Evolutionary conservation across 495 filamentous ascomycete genomes (phyloP), one percentile per base, ranked within the genome.

Genomic region (Lepraria neglecta): DNA sequence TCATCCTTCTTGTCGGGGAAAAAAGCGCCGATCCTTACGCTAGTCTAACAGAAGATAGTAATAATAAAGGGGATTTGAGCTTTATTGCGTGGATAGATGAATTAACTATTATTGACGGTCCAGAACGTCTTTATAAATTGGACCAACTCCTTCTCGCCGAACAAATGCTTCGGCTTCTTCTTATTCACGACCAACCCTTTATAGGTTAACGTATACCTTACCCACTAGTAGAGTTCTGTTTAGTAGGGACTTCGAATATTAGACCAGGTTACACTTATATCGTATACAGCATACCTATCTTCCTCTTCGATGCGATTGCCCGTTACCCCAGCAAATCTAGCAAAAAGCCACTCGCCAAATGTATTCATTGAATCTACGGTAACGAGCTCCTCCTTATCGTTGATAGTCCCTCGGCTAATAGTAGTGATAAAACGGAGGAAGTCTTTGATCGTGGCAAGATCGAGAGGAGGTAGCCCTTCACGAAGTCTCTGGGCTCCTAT

Each of bases 101-200:
- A 65, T 0, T 43, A 14, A 64, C 68, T 67, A 69, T 71, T 76
- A 56, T 75, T 71, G 65, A 73, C 72, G 69, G 71, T 74, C 69
- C 76, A 80, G 74, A 77, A 80, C 75, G 75, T 74, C 70, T 76
- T 79, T 75, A 74, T 78, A 72, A 75, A 65, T 24, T 42, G 47
- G n/a, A 56, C 38, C 27, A 61, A 27, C n/a, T 61, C 59, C 7
- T 38, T 4, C 43, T 33, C 42, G 21, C 47, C 15, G 31, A 61
- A 61, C n/a, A 61, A 42, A n/a, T 61, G 45, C 42, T 61, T 61
- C 42, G 31, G 59, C 59, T 56, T 61, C 54, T 61, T 61, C 33
- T 28, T 30, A 21, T 61, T 61, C 59, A 61, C 59, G 51, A 61
- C 28, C 45, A 60, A n/a, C 7, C 24, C 31, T 38, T 64, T 48